Conservation (phyloP, 345 rosid genomes). For the Angophora floribunda region DNA sequence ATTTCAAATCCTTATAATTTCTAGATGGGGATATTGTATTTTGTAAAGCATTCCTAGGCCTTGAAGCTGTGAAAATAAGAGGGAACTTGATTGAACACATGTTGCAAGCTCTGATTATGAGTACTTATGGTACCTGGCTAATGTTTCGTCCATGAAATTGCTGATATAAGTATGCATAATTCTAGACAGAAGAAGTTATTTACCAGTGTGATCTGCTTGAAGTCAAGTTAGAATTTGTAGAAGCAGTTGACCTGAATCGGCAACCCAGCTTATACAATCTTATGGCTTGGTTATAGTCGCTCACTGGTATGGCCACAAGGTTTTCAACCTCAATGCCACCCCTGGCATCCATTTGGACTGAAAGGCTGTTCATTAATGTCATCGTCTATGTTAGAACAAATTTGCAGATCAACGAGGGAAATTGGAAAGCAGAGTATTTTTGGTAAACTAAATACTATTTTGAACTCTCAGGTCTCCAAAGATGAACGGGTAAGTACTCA, state of each 20-base stretch:
- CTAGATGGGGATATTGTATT: neutral
- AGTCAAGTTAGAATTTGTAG: conserved; percentile 54
- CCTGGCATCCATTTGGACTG: conserved; percentile 42
- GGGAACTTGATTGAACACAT: neutral
- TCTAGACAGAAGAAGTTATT: neutral
- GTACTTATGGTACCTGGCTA: neutral
- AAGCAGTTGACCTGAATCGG: conserved; percentile 69
- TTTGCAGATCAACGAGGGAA: neutral
- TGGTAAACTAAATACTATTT: neutral
- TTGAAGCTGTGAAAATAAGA: neutral
- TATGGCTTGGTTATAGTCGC: conserved; percentile 50
- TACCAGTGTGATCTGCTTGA: conserved; percentile 93
- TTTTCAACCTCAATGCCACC: conserved; percentile 59
- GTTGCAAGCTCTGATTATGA: neutral
- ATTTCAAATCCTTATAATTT: neutral
- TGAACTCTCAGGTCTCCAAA: neutral
- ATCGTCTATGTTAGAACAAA: neutral
- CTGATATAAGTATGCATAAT: neutral
- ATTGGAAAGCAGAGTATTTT: neutral
- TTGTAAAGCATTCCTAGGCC: neutral
- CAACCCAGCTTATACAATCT: conserved; percentile 67
- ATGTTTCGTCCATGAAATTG: neutral
- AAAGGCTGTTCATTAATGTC: conserved; percentile 42
- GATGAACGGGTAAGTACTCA: conserved; percentile 8
- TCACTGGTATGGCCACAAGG: conserved; percentile 50